Conservation (phyloP, 202 grass and related monocot species). For the Digitaria exilis region DNA sequence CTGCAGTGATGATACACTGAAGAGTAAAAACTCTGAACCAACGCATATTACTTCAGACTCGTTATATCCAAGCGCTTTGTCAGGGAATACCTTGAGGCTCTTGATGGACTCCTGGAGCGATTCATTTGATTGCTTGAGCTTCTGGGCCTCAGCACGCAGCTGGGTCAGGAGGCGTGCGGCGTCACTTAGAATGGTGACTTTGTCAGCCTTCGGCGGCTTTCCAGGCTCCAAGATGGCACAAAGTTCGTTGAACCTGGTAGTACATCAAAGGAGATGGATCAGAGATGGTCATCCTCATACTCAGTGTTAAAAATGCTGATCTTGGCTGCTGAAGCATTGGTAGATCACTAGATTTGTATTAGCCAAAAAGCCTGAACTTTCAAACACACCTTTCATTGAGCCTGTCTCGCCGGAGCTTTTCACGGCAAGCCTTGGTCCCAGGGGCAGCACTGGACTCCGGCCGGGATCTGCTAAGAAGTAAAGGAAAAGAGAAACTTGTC, state of each 20-base stretch:
- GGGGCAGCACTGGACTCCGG: constrained; percentile 67
- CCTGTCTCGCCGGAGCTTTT: constrained; percentile 84
- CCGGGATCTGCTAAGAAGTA: constrained; percentile 51
- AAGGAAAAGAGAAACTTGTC: neutral
- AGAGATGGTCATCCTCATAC: constrained; percentile 3
- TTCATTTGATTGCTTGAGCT: constrained; percentile 89
- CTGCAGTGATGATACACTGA: constrained; percentile 46
- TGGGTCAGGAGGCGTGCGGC: constrained; percentile 63
- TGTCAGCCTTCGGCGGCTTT: constrained; percentile 85
- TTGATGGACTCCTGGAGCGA: constrained; percentile 77
- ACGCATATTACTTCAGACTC: neutral
- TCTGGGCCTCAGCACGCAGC: constrained; percentile 63
- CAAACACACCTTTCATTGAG: constrained; percentile 81
- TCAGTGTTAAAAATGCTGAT: neutral
- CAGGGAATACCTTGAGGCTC: constrained; percentile 73
- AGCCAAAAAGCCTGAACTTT: neutral
- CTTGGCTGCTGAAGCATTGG: neutral
- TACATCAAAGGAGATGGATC: neutral
- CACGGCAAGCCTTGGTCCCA: constrained; percentile 90
- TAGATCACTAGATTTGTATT: neutral
- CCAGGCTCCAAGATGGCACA: constrained; percentile 84
- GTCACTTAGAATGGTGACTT: constrained; percentile 71
- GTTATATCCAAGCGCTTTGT: neutral
- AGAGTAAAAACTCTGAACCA: neutral
- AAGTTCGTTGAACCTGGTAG: constrained; percentile 79